These are phyloP conservation scores for Rhodamnia argentea DNA, from an alignment of 345 rosid species.

Conservation along the genomic window DNA sequence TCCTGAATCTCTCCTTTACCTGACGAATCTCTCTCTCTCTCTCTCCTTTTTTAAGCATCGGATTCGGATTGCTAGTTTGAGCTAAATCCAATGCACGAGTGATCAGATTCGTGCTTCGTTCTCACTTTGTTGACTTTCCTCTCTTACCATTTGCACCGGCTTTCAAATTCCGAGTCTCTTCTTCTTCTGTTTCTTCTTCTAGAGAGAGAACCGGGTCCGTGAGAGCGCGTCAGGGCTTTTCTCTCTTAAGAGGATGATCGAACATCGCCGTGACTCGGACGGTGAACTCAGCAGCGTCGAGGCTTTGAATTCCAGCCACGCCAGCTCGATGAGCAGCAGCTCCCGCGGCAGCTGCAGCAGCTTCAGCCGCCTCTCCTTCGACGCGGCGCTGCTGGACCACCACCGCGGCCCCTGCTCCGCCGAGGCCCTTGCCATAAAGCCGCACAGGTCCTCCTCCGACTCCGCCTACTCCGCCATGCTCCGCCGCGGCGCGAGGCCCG, in stretches of 20 bases:
- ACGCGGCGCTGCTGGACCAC: conserved; percentile 6
- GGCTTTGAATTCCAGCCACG: conserved; percentile 1
- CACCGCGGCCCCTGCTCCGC: not conserved
- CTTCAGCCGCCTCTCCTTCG: conserved; percentile 73
- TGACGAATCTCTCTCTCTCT: not conserved
- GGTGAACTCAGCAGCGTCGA: conserved; percentile 16
- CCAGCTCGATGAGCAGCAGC: conserved; percentile 48
- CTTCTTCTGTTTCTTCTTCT: not conserved
- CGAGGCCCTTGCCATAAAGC: conserved; percentile 2
- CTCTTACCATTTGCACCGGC: not conserved
- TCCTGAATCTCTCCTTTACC: not conserved
- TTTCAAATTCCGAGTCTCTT: not conserved
- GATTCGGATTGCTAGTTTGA: not conserved
- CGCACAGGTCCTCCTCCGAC: conserved; percentile 53
- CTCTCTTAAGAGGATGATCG: not conserved
- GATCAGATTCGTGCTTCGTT: not conserved
- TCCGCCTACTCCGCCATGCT: conserved; percentile 62
- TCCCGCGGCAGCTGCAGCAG: conserved; percentile 26
- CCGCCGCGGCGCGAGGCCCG: conserved; percentile 32
- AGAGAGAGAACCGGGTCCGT: not conserved
- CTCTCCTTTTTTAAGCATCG: not conserved
- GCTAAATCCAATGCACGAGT: not conserved
- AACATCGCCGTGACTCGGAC: conserved; percentile 11
- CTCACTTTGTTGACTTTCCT: not conserved
- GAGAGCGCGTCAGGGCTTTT: not conserved